Base-by-base conservation (phyloP, 768 basidiomycete genomes). In the Holtermannia corniformis region DNA sequence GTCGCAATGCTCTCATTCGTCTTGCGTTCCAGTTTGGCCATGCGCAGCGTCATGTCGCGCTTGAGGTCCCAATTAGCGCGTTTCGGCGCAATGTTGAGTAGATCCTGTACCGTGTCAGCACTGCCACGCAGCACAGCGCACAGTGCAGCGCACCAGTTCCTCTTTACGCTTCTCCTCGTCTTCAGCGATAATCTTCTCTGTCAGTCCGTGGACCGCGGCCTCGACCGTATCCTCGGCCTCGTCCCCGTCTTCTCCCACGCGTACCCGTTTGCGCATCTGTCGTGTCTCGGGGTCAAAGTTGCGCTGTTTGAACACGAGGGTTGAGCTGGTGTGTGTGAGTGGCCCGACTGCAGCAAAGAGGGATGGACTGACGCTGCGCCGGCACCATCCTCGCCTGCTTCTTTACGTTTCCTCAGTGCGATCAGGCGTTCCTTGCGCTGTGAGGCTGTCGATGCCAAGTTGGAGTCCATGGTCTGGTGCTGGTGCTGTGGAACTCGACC, bases 1-100 rank as follows among this genome's bases (percentile, higher is more conserved):
- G 83, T 86, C 64, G 92, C 87, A 57, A 96, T 87, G 4, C 91
- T 82, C 71, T 92, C 87, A 56, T 92, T 87, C 1, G 90, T 95
- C 73, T 82, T 84, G 61, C 87, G 76, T 64, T 95, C 91, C n/a
- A 97, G 77, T 67, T 83, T 91, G 5, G 83, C 79, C 68, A 70
- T 72, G n/a, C 71, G 55, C 76, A 85, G 88, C 52, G 92, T 87
- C 75, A 92, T 82, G 63, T 69, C 78, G 16, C 44, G 81, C 72
- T 91, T 87, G 43, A 95, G 77, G 68, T 93, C 88, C 91, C 93
- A 65, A 26, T 71, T 85, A 43, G 71, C 76, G 5, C 87, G 87
- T 72, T 75, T 92, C 47, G 79, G 76, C 46, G 89, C 89, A 5
- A 77, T 96, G 52, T 73, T 78, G 14, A 75, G 72, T 2, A 77